These are phyloP conservation scores for Sequoia sempervirens DNA, from an alignment of 75 land plant genomes.

Conservation along the genomic window DNA sequence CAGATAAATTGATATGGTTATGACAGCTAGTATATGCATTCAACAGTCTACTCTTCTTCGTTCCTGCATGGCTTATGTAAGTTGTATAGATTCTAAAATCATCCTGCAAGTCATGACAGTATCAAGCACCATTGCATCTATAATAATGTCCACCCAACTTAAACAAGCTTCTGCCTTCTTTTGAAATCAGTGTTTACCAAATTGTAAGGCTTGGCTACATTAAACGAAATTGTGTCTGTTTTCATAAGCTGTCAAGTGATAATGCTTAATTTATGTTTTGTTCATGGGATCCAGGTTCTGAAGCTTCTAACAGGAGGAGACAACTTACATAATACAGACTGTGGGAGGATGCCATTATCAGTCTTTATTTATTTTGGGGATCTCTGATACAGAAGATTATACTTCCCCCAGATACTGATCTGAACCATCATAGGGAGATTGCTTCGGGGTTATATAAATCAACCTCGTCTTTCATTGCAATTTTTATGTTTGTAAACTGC, in stretches of 20 bases:
- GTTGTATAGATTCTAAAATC: background rate
- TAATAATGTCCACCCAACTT: background rate
- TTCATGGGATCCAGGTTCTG: too few relatives aligned
- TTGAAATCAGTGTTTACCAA: too few relatives aligned
- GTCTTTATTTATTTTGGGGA: constrained; percentile 5
- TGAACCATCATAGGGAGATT: constrained; percentile 28
- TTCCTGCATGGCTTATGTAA: constrained; percentile 66
- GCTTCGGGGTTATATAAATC: constrained; percentile 19
- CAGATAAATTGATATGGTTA: constrained; percentile 43
- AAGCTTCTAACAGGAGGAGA: too few relatives aligned
- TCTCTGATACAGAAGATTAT: constrained; percentile 23
- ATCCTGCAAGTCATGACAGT: background rate
- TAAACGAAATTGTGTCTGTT: too few relatives aligned
- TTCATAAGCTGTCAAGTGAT: too few relatives aligned
- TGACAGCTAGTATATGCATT: constrained; percentile 58
- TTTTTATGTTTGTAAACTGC: background rate
- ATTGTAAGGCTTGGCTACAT: too few relatives aligned
- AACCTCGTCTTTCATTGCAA: background rate
- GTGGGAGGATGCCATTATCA: background rate
- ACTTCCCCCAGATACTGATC: constrained; percentile 30
- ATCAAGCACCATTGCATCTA: background rate
- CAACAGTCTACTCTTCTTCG: constrained; percentile 45
- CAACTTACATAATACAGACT: too few relatives aligned
- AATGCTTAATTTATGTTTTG: too few relatives aligned
- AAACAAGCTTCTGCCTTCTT: background rate